Evolutionary conservation across 441 rosid species (phyloP), one percentile per base, ranked within the genome.

Genomic region (Eruca vesicaria): DNA sequence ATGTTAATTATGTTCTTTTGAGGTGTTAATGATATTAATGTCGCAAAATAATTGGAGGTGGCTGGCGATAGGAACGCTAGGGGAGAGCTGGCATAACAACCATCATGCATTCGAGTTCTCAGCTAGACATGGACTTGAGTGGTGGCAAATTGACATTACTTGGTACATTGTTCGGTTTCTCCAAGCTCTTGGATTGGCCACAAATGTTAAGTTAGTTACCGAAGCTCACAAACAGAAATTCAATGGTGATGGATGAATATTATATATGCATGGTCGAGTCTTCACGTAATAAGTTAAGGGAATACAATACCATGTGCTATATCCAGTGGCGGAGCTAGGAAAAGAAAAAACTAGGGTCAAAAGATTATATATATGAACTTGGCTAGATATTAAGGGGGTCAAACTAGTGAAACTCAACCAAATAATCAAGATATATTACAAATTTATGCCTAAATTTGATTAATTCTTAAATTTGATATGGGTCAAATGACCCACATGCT

Each of bases 81-180:
- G 61, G 61, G 60, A 55, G 60, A 20, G 60, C 31, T 55, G 60
- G 15, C 60, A 55, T 26, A 52, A 52, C 26, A 52, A 56, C 33
- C 61, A 23, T 56, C 61, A 56, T 56, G 61, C 61, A n/a, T 56
- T 56, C 33, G 61, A 56, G 61, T 56, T 56, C 33, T 56, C 61
- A 0, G 61, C 61, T 7, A 56, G 61, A 14, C 61, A 56, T 14
- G 61, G 61, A 26, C 61, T 56, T 12, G 61, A 56, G 61, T 56
- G 61, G 33, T 56, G 33, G 61, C 61, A 56, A 26, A 8, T 12
- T 2, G 18, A 56, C 18, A 56, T 56, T 23, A 23, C 32, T 26
- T 56, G 61, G 61, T 56, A 56, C 9, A 11, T 56, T 23, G 14
- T 56, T 56, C 60, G 32, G 11, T 0, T 56, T 6, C 60, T 56